Evolutionary conservation across 306 rosid genomes (phyloP).

Genomic region (Styphnolobium japonicum): DNA sequence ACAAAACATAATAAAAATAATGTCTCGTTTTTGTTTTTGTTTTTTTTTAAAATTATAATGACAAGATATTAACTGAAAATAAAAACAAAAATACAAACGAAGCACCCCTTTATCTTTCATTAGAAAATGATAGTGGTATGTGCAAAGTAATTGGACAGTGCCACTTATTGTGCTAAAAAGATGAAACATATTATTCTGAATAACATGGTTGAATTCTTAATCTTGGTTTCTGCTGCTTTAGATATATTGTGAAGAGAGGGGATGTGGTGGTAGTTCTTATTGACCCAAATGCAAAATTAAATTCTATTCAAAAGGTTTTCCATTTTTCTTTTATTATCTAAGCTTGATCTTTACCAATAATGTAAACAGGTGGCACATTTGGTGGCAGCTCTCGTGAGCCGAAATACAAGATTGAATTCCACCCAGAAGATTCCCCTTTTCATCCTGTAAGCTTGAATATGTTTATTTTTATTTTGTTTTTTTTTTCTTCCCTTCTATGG

Average conservation of each 20-base stretch:
- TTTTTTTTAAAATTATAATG: too few species aligned
- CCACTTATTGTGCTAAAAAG: not conserved
- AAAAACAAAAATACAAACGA: too few species aligned
- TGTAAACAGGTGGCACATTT: slow-evolving; percentile 63
- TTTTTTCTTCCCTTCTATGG: not conserved
- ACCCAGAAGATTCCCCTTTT: slow-evolving; percentile 74
- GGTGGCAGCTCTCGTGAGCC: slow-evolving; percentile 77
- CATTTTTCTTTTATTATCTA: not conserved
- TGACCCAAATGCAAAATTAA: not conserved
- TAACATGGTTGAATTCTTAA: not conserved
- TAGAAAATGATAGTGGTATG: too few species aligned
- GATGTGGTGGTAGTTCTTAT: not conserved
- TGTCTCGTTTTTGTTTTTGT: too few species aligned
- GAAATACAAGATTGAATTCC: slow-evolving; percentile 86
- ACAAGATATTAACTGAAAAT: too few species aligned
- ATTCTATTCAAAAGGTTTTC: not conserved
- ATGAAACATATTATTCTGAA: not conserved
- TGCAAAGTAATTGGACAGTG: not conserved
- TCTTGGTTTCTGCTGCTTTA: not conserved
- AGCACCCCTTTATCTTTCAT: too few species aligned
- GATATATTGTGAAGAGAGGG: not conserved
- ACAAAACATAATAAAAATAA: too few species aligned
- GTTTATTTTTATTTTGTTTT: not conserved
- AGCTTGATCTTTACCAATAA: slow-evolving; percentile 1
- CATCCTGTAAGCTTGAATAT: slow-evolving; percentile 54